phyloP scores from a whole-genome alignment of 1,139 yeast genomes.

The Blastobotrys malaysiensis region DNA sequence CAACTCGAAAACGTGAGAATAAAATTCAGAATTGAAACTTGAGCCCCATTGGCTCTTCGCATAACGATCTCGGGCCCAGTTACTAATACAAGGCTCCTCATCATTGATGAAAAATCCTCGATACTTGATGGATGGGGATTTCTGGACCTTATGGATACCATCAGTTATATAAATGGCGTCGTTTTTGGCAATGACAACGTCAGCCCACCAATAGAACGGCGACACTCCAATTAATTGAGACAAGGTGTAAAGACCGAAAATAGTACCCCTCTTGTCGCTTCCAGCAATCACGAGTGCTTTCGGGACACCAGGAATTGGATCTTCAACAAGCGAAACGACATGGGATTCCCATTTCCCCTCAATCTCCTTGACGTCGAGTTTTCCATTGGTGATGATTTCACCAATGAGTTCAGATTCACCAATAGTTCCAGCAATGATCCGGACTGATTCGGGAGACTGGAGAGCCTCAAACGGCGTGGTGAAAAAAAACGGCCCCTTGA shows the following conservation, averaged over 20 bases:
- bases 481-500: neutral
- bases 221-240: conserved; percentile 21
- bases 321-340: conserved; percentile 10
- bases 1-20: conserved; percentile 19
- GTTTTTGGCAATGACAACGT: conserved; percentile 13
- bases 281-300: conserved; percentile 20
- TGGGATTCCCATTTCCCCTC: conserved; percentile 18
- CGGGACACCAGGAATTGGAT: conserved; percentile 14
- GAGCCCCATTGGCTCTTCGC: conserved; percentile 14
- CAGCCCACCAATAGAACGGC: conserved; percentile 21
- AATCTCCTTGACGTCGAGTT: conserved; percentile 13
- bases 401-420: conserved; percentile 17
- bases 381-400: conserved; percentile 11
- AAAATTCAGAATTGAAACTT: conserved; percentile 15
- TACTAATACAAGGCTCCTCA: conserved; percentile 18
- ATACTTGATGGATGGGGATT: conserved; percentile 17
- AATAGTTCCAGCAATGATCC: conserved; percentile 18
- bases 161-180: conserved; percentile 8
- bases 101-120: conserved; percentile 21
- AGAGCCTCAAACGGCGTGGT: neutral
- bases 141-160: conserved; percentile 6
- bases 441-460: neutral
- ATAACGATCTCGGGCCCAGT: conserved; percentile 15
- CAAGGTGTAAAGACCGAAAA: conserved; percentile 17
- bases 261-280: conserved; percentile 19